Evolutionary conservation across 2,329 filamentous ascomycete species (phyloP), one percentile per base, ranked within the genome.

Genomic region (Teratosphaeria destructans): DNA sequence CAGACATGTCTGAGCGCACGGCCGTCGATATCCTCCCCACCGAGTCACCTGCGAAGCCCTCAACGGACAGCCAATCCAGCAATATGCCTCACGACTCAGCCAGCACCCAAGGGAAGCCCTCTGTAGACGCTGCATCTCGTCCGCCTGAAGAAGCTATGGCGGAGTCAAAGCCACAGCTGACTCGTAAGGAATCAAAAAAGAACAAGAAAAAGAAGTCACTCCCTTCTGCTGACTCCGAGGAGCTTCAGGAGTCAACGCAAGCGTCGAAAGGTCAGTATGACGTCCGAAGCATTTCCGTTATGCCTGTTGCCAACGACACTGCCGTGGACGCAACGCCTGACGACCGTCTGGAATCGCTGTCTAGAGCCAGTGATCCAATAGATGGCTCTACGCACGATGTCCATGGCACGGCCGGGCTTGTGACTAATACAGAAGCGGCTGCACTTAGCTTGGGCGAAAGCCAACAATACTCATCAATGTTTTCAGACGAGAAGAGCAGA

Each of bases 141-240:
- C 16, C 43, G 8, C n/a, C 8, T 10, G 43, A 23, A 49, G 10
- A n/a, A 3, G 5, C 8, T 23, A 10, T n/a, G 5, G 26, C 43
- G 8, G 43, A 26, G 0, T 49, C 5, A n/a, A 16, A 55, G 19
- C 19, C 32, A 26, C 7, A 37, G 23, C 55, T 68, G 52, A 64
- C 59, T n/a, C 61, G 63, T 29, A 70, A 69, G 61, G 63, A 63
- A 27, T 66, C 67, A 3, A 70, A 70, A 62, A 70, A 71, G 54
- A 60, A 47, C 16, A 69, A 66, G 62, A 69, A 68, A 59, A 56
- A 58, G 43, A 60, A 62, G 56, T 8, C 19, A 10, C 10, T n/a
- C 8, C 34, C 57, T 39, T 58, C 19, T 4, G 52, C 49, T 35
- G 32, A 27, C 10, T 5, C 34, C 43, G 34, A 57, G 29, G 56